Evolutionary conservation across 2,329 filamentous ascomycete species (phyloP), one percentile per base, ranked within the genome.

Genomic region (Aspergillus eucalypticola): DNA sequence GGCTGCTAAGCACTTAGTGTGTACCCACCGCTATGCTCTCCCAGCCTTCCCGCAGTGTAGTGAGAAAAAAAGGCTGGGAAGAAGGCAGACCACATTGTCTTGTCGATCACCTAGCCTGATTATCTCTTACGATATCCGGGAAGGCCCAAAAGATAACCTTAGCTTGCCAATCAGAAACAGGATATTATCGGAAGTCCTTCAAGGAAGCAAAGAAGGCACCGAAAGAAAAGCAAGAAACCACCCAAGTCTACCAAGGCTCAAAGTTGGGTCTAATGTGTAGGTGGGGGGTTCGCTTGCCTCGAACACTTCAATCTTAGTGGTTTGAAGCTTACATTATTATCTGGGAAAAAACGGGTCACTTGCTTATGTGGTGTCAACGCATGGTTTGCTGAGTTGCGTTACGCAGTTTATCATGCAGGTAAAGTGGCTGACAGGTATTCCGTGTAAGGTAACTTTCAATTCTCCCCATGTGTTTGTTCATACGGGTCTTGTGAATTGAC

Each of bases 211-310:
- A 25, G 52, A 29, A 55, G 53, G 42, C 53, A 42, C 39, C 53
- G 39, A 55, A 35, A 46, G 39, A 35, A 54, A 44, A 44, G 53
- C 53, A 55, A 55, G 53, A 46, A 55, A 44, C 27, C 21, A 55
- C 25, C 39, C 39, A 55, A 41, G 32, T 11, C 39, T 19, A 55
- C 42, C 53, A 55, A 55, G 53, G 53, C 53, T 55, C 25, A 41
- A 55, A 55, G 53, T 55, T 55, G 53, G 53, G 53, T 55, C 53
- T 41, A 23, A 39, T 55, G 25, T 55, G 25, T 13, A 35, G 32
- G 41, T 55, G 53, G 41, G 52, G 39, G 41, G 25, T 54, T 42
- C 46, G 46, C 46, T 50, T 50, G 46, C 46, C 46, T 50, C 46
- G 46, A 50, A 29, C 46, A 29, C 23, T 29, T 35, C 25, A 29